Evolutionary conservation across 495 filamentous ascomycete genomes (phyloP).

Genomic region (Penicillium cinerascens): DNA sequence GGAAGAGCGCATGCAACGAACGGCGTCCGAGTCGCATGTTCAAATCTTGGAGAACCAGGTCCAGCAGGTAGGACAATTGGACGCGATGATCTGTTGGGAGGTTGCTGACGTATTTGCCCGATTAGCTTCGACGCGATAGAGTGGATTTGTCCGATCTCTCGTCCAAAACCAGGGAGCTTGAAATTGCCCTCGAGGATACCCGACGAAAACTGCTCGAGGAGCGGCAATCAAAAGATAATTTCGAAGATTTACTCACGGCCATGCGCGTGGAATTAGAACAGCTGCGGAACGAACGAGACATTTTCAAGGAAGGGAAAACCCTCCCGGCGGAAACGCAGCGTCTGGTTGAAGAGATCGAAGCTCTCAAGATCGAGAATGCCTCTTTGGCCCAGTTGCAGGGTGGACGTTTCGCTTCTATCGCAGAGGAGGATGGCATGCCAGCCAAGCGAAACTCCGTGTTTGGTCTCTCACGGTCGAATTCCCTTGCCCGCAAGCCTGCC

Average conservation of each 20-base stretch:
- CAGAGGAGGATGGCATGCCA: constrained; percentile 51
- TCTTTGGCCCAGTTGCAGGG: constrained; percentile 48
- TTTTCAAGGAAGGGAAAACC: constrained; percentile 81
- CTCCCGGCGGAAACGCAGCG: constrained; percentile 71
- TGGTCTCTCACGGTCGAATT: constrained; percentile 60
- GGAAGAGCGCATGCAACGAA: constrained; percentile 72
- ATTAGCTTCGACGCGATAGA: constrained; percentile 46
- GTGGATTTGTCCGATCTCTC: constrained; percentile 40
- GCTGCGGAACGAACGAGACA: constrained; percentile 83
- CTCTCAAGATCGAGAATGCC: constrained; percentile 53
- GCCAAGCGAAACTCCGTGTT: constrained; percentile 30
- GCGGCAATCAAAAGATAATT: constrained; percentile 83
- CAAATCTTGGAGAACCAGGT: constrained; percentile 74
- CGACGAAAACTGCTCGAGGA: constrained; percentile 81
- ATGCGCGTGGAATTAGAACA: constrained; percentile 78
- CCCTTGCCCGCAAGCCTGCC: constrained; percentile 48
- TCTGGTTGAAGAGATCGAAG: constrained; percentile 65
- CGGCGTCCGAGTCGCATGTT: constrained; percentile 75
- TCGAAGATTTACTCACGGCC: constrained; percentile 83
- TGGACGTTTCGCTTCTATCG: constrained; percentile 58
- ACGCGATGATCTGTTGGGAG: not conserved
- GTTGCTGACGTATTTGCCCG: not conserved
- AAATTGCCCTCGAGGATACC: constrained; percentile 73
- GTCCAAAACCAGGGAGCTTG: constrained; percentile 62
- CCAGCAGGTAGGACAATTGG: constrained; percentile 44